Percentiles rank a stretch among this genome's conserved stretches.
Evolutionary conservation across 805 yeast species (phyloP).

Genomic region (Kodamaea jinghongensis): DNA sequence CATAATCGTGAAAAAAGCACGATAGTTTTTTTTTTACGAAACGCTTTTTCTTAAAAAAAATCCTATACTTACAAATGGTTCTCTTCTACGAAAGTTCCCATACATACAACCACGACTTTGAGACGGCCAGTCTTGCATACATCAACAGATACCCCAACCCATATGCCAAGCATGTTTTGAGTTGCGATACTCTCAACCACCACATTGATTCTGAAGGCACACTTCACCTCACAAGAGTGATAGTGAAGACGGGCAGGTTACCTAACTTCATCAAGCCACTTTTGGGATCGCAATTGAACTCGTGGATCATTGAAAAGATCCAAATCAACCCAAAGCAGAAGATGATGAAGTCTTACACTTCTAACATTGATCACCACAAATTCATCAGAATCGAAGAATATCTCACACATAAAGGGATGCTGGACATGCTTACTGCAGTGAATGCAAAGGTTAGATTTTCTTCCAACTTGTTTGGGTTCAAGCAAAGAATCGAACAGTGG

Average conservation of each 20-base stretch:
- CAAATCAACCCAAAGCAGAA: slow-evolving; percentile 60
- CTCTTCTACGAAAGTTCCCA: slow-evolving; percentile 56
- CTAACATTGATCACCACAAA: slow-evolving; percentile 80
- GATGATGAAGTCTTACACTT: slow-evolving; percentile 64
- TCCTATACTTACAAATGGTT: slow-evolving; percentile 47
- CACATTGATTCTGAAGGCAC: slow-evolving; percentile 60
- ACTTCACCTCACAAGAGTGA: slow-evolving; percentile 67
- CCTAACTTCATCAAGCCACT: slow-evolving; percentile 79
- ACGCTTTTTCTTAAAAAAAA: background rate
- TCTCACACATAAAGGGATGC: slow-evolving; percentile 28
- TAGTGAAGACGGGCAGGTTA: slow-evolving; percentile 74
- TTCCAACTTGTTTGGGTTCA: slow-evolving; percentile 66
- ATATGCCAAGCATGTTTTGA: slow-evolving; percentile 77
- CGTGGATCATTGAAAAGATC: slow-evolving; percentile 81
- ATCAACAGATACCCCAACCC: slow-evolving; percentile 68
- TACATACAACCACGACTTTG: slow-evolving; percentile 61
- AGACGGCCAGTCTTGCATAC: slow-evolving; percentile 72
- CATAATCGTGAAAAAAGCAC: background rate
- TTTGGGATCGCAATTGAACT: slow-evolving; percentile 58
- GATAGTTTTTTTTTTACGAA: background rate
- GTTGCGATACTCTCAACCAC: slow-evolving; percentile 72
- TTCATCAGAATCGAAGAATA: slow-evolving; percentile 78
- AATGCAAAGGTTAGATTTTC: slow-evolving; percentile 64
- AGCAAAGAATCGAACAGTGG: slow-evolving; percentile 79
- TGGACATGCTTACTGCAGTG: slow-evolving; percentile 40